Evolutionary conservation across 305 asterid genomes (phyloP).

Genomic region (Fraxinus greggii): DNA sequence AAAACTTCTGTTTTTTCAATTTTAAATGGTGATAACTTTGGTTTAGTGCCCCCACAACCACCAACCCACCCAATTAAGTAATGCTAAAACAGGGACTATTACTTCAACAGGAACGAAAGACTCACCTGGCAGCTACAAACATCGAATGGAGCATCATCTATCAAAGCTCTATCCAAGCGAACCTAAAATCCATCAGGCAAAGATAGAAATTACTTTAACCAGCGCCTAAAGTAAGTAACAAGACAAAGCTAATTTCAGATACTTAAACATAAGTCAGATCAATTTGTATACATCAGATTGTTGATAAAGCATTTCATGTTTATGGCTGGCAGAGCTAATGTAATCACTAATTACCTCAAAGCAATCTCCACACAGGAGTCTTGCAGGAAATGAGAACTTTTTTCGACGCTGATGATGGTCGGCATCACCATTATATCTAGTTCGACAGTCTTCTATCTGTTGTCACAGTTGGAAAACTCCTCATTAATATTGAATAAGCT

Average conservation of each 20-base stretch:
- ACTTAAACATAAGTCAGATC: not conserved
- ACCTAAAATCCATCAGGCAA: constrained; percentile 44
- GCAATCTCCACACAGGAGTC: constrained; percentile 94
- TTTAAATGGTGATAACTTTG: not conserved
- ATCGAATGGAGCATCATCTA: constrained; percentile 91
- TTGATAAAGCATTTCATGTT: not conserved
- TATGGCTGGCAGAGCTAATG: not conserved
- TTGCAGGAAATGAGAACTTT: constrained; percentile 92
- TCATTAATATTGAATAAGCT: not conserved
- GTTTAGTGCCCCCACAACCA: not conserved
- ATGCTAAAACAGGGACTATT: not conserved
- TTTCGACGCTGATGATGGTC: constrained; percentile 89
- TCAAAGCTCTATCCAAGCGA: constrained; percentile 67
- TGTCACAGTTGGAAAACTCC: constrained; percentile 13
- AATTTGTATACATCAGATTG: not conserved
- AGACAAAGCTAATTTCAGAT: not conserved
- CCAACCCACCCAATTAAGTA: not conserved
- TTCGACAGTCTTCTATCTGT: constrained; percentile 95
- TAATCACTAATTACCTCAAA: constrained; percentile 57
- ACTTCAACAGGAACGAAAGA: constrained; percentile 8
- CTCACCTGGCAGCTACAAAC: constrained; percentile 92
- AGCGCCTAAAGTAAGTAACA: not conserved
- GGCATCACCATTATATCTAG: constrained; percentile 94
- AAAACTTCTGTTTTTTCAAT: not conserved
- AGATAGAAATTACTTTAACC: constrained; percentile 15